Evolutionary conservation across 768 basidiomycete genomes (phyloP).

Genomic region (Cubamyces sp.): DNA sequence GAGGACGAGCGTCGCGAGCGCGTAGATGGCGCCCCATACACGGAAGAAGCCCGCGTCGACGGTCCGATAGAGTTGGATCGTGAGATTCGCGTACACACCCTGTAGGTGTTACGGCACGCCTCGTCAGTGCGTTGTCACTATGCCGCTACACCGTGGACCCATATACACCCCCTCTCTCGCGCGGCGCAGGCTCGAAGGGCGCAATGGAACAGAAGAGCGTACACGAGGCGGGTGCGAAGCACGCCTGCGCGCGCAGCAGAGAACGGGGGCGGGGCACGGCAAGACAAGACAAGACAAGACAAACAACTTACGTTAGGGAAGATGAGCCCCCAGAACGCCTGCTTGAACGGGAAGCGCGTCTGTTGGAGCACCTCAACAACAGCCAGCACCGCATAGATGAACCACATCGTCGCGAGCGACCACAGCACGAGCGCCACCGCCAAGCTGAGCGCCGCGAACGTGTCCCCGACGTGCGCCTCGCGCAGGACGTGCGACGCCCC

Average conservation of each 20-base stretch:
- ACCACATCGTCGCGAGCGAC: constrained; percentile 67
- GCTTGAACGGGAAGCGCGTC: constrained; percentile 51
- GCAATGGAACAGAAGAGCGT: too few relatives aligned
- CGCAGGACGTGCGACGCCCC: constrained; percentile 43
- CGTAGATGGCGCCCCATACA: constrained; percentile 59
- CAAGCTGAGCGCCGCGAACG: constrained; percentile 51
- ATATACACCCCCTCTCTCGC: neutral
- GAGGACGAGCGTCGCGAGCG: constrained; percentile 50
- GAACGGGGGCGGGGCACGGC: too few relatives aligned
- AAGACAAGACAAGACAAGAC: too few relatives aligned
- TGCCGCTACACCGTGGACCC: too few relatives aligned
- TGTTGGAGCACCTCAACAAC: constrained; percentile 47
- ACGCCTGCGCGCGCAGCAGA: too few relatives aligned
- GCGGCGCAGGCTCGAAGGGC: too few relatives aligned
- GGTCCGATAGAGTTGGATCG: constrained; percentile 51
- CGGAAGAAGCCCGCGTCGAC: constrained; percentile 61
- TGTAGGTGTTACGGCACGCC: constrained; percentile 27
- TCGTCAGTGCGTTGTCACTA: neutral
- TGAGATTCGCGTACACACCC: constrained; percentile 72
- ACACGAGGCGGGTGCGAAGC: too few relatives aligned
- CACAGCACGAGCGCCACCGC: constrained; percentile 57
- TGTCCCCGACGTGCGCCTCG: constrained; percentile 39
- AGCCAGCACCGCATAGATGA: constrained; percentile 57
- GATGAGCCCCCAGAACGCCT: constrained; percentile 69
- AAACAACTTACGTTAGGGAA: constrained; percentile 63